Percentiles rank a stretch among this genome's conserved stretches.
Conservation (phyloP, 768 basidiomycete genomes). For the Cystobasidium tubakii region DNA sequence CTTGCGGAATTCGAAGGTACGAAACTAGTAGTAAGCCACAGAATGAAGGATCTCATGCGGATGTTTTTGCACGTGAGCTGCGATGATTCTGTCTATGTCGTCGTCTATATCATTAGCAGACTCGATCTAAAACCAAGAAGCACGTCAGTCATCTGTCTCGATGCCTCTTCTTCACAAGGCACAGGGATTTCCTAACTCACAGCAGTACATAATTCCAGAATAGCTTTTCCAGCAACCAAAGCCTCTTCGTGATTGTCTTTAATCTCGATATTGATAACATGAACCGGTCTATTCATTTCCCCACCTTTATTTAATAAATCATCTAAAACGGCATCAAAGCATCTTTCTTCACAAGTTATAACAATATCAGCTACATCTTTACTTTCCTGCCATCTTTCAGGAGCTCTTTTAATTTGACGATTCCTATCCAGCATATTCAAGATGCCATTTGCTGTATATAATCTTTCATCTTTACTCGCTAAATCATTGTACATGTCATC, state of each 20-base stretch:
- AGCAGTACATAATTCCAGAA: conserved; percentile 80
- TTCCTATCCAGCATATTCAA: conserved; percentile 96
- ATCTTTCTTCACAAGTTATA: conserved; percentile 97
- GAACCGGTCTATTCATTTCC: conserved; percentile 86
- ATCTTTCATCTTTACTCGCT: conserved; percentile 66
- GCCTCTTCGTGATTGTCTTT: conserved; percentile 99
- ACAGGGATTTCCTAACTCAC: conserved; percentile 59
- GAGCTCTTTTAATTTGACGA: conserved; percentile 78
- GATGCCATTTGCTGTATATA: conserved; percentile 93
- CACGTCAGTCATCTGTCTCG: no score
- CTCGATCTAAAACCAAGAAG: conserved; percentile 63
- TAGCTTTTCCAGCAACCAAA: conserved; percentile 86
- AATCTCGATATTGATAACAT: conserved; percentile 95
- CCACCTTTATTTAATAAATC: conserved; percentile 82
- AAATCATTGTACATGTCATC: conserved; percentile 91
- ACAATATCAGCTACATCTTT: conserved; percentile 86
- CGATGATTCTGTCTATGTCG: conserved; percentile 79
- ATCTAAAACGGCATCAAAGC: conserved; percentile 96
- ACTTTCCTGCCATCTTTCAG: conserved; percentile 94
- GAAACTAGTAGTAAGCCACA: conserved; percentile 71
- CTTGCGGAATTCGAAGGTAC: no score
- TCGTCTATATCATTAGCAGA: conserved; percentile 77
- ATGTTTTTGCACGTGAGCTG: conserved; percentile 76
- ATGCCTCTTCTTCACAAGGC: no score
- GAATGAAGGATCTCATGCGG: conserved; percentile 87